Evolutionary conservation across 306 rosid genomes (phyloP).

Genomic region (Acacia acuminata): DNA sequence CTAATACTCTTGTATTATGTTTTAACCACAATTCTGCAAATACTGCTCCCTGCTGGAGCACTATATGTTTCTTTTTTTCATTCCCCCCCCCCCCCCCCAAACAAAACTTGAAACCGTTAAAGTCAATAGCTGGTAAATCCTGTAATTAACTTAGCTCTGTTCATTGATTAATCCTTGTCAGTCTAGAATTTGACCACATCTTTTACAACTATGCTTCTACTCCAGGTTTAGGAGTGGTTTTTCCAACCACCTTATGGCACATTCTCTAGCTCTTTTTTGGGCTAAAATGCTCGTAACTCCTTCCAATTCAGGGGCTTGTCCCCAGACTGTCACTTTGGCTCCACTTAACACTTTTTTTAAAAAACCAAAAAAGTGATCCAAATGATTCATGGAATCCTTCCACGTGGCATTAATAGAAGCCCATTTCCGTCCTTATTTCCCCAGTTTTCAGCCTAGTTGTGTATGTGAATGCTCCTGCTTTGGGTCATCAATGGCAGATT

Average conservation of each 20-base stretch:
- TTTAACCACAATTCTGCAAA: background rate
- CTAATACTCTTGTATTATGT: background rate
- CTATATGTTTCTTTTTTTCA: background rate
- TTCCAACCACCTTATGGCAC: background rate
- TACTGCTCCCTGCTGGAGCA: background rate
- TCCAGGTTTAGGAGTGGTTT: background rate
- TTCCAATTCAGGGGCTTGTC: background rate
- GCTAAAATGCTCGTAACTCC: background rate
- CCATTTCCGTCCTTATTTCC: background rate
- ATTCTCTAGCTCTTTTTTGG: constrained; percentile 14
- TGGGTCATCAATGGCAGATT: background rate
- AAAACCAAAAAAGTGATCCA: background rate
- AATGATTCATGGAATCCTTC: background rate
- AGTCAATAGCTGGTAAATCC: background rate
- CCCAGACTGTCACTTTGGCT: background rate
- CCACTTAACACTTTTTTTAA: background rate
- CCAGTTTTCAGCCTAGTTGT: background rate
- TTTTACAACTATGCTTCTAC: background rate
- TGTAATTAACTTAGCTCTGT: background rate
- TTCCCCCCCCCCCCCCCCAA: too few relatives aligned
- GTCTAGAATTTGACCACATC: background rate
- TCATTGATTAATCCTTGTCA: background rate
- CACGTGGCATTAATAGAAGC: background rate
- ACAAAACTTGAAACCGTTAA: too few relatives aligned
- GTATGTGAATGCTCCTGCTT: background rate